Evolutionary conservation across 352 stramenopile genomes (phyloP).

Genomic region (Phytopythium oedochilum): DNA sequence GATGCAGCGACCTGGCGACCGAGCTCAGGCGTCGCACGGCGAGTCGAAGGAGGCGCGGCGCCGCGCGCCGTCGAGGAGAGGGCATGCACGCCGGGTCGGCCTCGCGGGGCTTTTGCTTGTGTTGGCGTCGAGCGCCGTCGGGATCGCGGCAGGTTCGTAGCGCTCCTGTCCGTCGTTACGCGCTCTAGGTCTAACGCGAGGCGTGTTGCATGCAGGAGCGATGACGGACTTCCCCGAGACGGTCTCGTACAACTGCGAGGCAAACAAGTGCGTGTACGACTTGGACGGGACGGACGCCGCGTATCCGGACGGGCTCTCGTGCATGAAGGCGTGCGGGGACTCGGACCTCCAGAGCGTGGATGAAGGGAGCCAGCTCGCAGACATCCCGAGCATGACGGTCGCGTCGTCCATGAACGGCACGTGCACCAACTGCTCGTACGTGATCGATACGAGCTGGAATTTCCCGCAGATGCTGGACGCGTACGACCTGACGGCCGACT

Average conservation of each 20-base stretch:
- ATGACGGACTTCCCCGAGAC: conserved; percentile 24
- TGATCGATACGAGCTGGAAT: conserved; percentile 53
- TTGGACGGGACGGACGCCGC: conserved; percentile 17
- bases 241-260: conserved; percentile 45
- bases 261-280: conserved; percentile 42
- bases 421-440: conserved; percentile 61
- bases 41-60: not conserved
- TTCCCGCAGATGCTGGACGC: conserved; percentile 65
- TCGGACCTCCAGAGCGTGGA: conserved; percentile 39
- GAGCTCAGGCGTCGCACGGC: not conserved
- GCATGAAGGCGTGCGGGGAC: conserved; percentile 41
- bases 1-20: not conserved
- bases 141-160: not conserved
- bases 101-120: not conserved
- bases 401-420: conserved; percentile 59
- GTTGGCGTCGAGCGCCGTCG: not conserved
- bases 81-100: not conserved
- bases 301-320: conserved; percentile 43
- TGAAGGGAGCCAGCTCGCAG: conserved; percentile 39
- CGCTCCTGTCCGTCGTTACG: not conserved
- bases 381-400: conserved; percentile 40
- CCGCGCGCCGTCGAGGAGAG: not conserved
- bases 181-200: not conserved
- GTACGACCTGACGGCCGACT: conserved; percentile 47
- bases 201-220: conserved; percentile 6